phyloP scores from a whole-genome alignment of 192 early-diverging fungal genomes.

The Linnemannia hyalina region DNA sequence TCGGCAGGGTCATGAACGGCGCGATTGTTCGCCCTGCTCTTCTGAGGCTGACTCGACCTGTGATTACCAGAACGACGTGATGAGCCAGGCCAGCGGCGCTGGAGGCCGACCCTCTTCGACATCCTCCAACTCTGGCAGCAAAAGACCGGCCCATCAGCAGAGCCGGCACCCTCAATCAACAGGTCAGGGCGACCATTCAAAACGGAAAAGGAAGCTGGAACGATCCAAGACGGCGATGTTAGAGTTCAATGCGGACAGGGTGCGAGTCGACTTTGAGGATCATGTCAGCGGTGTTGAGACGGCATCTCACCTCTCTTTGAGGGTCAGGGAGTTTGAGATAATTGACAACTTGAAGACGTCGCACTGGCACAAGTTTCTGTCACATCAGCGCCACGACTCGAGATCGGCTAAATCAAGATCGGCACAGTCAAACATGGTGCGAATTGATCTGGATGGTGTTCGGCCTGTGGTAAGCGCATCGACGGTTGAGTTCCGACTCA shows the following conservation, averaged over 20 bases:
- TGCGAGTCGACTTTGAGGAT: slow-evolving; percentile 68
- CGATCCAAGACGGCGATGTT: slow-evolving; percentile 64
- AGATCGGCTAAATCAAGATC: slow-evolving; percentile 67
- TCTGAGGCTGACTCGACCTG: slow-evolving; percentile 42
- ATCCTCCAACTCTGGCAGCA: slow-evolving; percentile 14
- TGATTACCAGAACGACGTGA: slow-evolving; percentile 44
- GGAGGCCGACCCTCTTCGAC: slow-evolving; percentile 30
- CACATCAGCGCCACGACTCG: slow-evolving; percentile 69
- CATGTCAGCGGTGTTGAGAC: slow-evolving; percentile 61
- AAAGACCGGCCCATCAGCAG: slow-evolving; percentile 10
- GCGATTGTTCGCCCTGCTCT: slow-evolving; percentile 29
- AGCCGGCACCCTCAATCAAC: slow-evolving; percentile 20
- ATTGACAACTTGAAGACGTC: slow-evolving; percentile 83
- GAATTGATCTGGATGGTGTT: slow-evolving; percentile 65
- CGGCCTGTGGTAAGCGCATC: slow-evolving; percentile 67
- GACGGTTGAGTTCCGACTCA: slow-evolving; percentile 72
- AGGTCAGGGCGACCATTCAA: slow-evolving; percentile 22
- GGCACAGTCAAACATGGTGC: slow-evolving; percentile 75
- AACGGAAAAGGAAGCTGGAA: slow-evolving; percentile 52
- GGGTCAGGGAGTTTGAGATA: slow-evolving; percentile 77
- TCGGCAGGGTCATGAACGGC: slow-evolving; percentile 14
- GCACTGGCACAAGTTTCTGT: slow-evolving; percentile 83
- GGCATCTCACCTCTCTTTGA: slow-evolving; percentile 62
- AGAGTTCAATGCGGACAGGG: slow-evolving; percentile 64
- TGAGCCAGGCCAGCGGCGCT: slow-evolving; percentile 32